These are phyloP conservation scores for Blastobotrys americana DNA, from an alignment of 805 yeast species.

Conservation along the genomic window DNA sequence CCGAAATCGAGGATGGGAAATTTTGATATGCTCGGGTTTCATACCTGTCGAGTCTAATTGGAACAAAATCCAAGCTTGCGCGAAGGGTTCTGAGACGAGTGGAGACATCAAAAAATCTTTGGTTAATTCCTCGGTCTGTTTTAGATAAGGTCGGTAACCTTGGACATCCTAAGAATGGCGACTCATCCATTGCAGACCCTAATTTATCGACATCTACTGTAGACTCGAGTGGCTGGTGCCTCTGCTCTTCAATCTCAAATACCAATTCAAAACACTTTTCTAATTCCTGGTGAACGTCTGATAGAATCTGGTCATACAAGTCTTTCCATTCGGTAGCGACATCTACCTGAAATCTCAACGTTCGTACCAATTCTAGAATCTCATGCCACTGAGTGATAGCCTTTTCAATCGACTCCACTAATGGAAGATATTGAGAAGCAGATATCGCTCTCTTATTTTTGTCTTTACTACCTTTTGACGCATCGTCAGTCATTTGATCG, in stretches of 20 bases:
- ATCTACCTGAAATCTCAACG: constrained; percentile 17
- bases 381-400: constrained; percentile 19
- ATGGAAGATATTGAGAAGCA: constrained; percentile 8
- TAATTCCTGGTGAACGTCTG: constrained; percentile 22
- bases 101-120: constrained; percentile 14
- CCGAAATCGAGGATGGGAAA: constrained; percentile 18
- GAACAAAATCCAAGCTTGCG: constrained; percentile 21
- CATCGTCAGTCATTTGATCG: constrained; percentile 4
- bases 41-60: constrained; percentile 20
- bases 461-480: not conserved
- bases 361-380: constrained; percentile 11
- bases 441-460: too few relatives aligned
- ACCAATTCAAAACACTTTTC: constrained; percentile 14
- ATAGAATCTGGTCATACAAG: constrained; percentile 20
- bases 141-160: constrained; percentile 16
- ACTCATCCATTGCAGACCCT: constrained; percentile 11
- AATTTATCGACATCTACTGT: constrained; percentile 13
- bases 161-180: constrained; percentile 14
- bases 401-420: constrained; percentile 18
- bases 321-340: constrained; percentile 26
- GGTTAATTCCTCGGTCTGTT: constrained; percentile 15
- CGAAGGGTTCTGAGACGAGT: constrained; percentile 18
- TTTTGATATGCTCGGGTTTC: constrained; percentile 11
- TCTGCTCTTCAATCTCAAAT: constrained; percentile 19
- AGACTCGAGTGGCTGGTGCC: constrained; percentile 5